phyloP scores from a whole-genome alignment of 2,329 filamentous ascomycete genomes.

The Diplodia intermedia region DNA sequence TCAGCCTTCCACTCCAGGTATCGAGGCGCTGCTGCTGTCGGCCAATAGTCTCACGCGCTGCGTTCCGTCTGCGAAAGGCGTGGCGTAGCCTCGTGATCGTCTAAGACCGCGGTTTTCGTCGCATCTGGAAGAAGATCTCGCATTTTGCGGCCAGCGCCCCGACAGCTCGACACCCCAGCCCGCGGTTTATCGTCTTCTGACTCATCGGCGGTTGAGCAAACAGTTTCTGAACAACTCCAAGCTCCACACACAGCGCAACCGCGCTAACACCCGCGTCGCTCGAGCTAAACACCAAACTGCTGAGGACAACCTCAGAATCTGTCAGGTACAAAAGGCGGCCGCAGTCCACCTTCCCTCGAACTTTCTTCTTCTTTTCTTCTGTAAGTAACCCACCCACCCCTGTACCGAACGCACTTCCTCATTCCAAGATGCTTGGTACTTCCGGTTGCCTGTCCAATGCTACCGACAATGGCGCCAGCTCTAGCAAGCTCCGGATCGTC shows the following conservation, averaged over 20 bases:
- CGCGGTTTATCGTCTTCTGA: background rate
- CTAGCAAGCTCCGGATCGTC: background rate
- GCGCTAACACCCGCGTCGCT: background rate
- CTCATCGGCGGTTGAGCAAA: background rate
- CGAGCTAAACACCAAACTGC: background rate
- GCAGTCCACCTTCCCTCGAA: no score
- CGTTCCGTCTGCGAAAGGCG: background rate
- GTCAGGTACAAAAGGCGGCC: background rate
- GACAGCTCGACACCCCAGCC: background rate
- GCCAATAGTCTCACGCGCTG: background rate
- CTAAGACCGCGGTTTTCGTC: background rate
- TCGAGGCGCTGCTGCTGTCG: background rate
- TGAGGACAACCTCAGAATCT: no score
- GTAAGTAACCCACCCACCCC: background rate
- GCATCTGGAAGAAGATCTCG: background rate
- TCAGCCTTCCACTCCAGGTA: no score
- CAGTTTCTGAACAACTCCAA: background rate
- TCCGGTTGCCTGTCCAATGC: background rate
- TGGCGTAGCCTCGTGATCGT: background rate
- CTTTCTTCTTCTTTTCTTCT: background rate
- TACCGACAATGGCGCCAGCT: background rate
- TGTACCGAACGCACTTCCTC: background rate
- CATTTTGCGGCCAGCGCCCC: background rate
- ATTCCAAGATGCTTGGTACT: background rate
- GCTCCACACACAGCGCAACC: background rate